Base-by-base conservation (phyloP, 202 grass and related monocot species). In the Sporobolus alterniflorus region DNA sequence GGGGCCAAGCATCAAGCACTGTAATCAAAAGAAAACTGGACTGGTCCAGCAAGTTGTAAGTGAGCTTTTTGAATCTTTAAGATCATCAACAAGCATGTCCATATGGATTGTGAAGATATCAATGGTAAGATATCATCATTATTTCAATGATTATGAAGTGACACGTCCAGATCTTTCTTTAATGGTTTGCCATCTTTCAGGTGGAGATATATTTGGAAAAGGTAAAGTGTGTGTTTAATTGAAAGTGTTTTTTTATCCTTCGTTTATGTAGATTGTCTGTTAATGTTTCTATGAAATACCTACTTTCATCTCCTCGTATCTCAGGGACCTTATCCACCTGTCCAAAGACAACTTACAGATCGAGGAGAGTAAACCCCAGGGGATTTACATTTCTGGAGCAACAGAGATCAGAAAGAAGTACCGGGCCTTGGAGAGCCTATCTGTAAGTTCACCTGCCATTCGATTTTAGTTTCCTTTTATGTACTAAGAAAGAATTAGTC, bases 181-280 rank as follows among this genome's bases (percentile, higher is more conserved):
- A 74, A 65, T 24, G 33, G 31, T 88, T 67, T 73, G 43, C 31
- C 71, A 74, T 69, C 59, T 81, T 41, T 82, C 76, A 98, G 92
- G 95, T 94, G 63, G 92, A 94, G 74, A 98, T 94, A 83, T 98
- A 93, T 87, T 82, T 98, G 90, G 92, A 94, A 75, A 98, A 94
- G 81, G 80, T 98, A 79, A 94, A 92, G 95, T 96, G 44, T 24
- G 71, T 79, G 39, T 42, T 67, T 78, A n/a, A 28, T 77, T 59
- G 32, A 66, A 14, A 40, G 28, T 74, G 51, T 68, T 82, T 74
- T 68, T 36, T 25, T 30, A 79, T 88, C 32, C 9, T 64, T 84
- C 57, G 24, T 48, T 49, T 49, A 12, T 71, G 24, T 12, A 74
- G 26, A 82, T 61, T 71, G 3, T 82, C 41, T 80, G 48, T 2